A percentile compares a stretch with the other conserved stretches of the same genome.
phyloP scores from a whole-genome alignment of 2,329 filamentous ascomycete genomes.

The Thermoascus crustaceus region DNA sequence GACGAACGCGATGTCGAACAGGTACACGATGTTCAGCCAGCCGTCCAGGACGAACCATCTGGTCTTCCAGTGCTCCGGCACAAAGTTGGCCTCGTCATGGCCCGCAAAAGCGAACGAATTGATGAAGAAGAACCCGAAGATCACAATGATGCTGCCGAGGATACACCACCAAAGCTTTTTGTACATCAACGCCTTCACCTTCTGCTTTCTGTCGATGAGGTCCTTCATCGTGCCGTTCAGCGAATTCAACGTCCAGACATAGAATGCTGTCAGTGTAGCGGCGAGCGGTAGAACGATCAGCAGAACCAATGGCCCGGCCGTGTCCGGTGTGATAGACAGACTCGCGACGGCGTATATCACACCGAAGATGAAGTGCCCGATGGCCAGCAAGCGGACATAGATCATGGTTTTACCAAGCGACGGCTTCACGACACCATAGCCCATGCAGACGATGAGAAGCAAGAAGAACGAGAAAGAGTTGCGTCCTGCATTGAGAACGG shows the following conservation, averaged over 20 bases:
- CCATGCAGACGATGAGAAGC: slow-evolving; percentile 97
- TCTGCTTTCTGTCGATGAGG: slow-evolving; percentile 86
- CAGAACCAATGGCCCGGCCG: slow-evolving; percentile 79
- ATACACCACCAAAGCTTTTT: slow-evolving; percentile 99
- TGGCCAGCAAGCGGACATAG: slow-evolving; percentile 81
- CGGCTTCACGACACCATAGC: slow-evolving; percentile 94
- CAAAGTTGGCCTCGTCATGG: slow-evolving; percentile 74
- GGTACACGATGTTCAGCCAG: slow-evolving; percentile 94
- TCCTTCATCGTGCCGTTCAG: slow-evolving; percentile 94
- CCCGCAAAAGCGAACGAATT: slow-evolving; percentile 94
- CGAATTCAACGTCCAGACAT: slow-evolving; percentile 97
- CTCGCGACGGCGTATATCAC: slow-evolving; percentile 88
- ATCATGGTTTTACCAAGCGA: slow-evolving; percentile 90
- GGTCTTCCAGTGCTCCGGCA: slow-evolving; percentile 94
- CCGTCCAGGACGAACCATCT: slow-evolving; percentile 96
- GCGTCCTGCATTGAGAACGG: slow-evolving; percentile 80
- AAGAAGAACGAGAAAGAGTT: slow-evolving; percentile 99
- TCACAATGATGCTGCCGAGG: slow-evolving; percentile 80
- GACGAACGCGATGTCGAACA: slow-evolving; percentile 85
- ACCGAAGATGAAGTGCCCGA: slow-evolving; percentile 90
- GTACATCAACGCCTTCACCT: slow-evolving; percentile 91
- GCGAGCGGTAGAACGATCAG: slow-evolving; percentile 89
- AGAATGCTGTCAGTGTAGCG: slow-evolving; percentile 88
- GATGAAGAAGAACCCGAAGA: slow-evolving; percentile 98
- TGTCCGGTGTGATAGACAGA: slow-evolving; percentile 80